phyloP scores from a whole-genome alignment of 192 early-diverging fungal species.

The Gryganskiella cystojenkinii region DNA sequence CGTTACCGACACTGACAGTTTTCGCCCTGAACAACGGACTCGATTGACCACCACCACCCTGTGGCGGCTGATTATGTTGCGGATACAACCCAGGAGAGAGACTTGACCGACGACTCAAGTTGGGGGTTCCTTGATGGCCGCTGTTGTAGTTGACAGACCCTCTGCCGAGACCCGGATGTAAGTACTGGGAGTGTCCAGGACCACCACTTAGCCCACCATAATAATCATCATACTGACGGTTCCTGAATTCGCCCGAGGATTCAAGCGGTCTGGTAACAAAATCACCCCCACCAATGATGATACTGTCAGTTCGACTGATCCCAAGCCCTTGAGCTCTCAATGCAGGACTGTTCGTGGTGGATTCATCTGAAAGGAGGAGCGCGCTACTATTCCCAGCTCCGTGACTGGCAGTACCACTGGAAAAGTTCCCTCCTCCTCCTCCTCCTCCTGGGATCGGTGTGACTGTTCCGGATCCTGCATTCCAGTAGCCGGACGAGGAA shows the following conservation, averaged over 20 bases:
- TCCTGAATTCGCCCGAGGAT: constrained; percentile 10
- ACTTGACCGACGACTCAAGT: too few species aligned
- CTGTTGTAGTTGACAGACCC: too few species aligned
- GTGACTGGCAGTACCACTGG: too few species aligned
- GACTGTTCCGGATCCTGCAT: neutral
- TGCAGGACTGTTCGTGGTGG: neutral
- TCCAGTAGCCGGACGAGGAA: neutral
- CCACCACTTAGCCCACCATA: neutral
- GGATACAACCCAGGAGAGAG: too few species aligned
- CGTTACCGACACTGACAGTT: too few species aligned
- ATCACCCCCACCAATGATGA: constrained; percentile 11
- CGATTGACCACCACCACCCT: too few species aligned
- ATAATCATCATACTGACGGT: constrained; percentile 20
- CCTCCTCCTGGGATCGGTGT: neutral
- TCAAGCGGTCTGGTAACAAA: constrained; percentile 10
- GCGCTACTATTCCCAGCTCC: too few species aligned
- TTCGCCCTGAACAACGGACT: too few species aligned
- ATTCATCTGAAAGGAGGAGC: neutral
- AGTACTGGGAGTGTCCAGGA: constrained; percentile 4
- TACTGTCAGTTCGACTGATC: neutral
- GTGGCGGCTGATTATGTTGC: too few species aligned
- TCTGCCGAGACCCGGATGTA: too few species aligned
- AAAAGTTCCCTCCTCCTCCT: too few species aligned
- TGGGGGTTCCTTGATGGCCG: too few species aligned
- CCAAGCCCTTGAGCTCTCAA: neutral